Evolutionary conservation across 2,329 filamentous ascomycete genomes (phyloP).

Genomic region (Allantophomopsis cytisporea): DNA sequence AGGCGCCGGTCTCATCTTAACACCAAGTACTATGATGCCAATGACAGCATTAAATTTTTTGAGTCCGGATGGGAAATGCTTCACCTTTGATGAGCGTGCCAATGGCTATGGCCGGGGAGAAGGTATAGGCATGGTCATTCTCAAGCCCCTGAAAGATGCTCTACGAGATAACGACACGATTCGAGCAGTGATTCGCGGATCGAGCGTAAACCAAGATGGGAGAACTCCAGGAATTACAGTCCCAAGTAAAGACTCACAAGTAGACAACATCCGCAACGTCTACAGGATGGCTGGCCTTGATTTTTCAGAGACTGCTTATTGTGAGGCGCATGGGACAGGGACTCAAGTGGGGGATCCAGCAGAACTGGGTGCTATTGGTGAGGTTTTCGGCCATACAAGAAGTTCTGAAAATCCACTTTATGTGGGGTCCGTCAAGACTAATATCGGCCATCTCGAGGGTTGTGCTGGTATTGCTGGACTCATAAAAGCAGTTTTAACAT

Average conservation of each 20-base stretch:
- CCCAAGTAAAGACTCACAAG: slow-evolving; percentile 30
- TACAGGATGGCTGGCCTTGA: slow-evolving; percentile 7
- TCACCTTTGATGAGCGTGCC: slow-evolving; percentile 41
- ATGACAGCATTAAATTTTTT: slow-evolving; percentile 1
- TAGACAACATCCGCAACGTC: slow-evolving; percentile 5
- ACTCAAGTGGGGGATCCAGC: slow-evolving; percentile 7
- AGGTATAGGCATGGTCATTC: slow-evolving; percentile 39
- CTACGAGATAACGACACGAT: slow-evolving; percentile 44
- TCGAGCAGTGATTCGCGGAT: slow-evolving; percentile 38
- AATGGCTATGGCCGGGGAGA: slow-evolving; percentile 54
- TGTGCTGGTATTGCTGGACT: slow-evolving; percentile 15
- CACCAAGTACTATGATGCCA: neutral
- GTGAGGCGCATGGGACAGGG: slow-evolving; percentile 5
- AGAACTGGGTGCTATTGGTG: slow-evolving; percentile 21
- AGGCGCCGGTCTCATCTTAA: slow-evolving; percentile 7
- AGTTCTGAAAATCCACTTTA: slow-evolving; percentile 2
- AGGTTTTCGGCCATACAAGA: slow-evolving; percentile 1
- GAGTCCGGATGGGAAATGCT: slow-evolving; percentile 31
- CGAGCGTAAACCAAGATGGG: slow-evolving; percentile 38
- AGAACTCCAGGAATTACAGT: slow-evolving; percentile 39
- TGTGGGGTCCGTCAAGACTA: slow-evolving; percentile 13
- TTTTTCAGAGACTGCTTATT: slow-evolving; percentile 4
- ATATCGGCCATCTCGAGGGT: slow-evolving; percentile 13
- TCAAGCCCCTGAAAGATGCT: slow-evolving; percentile 45
- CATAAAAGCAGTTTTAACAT: slow-evolving; percentile 11